Percentiles rank a stretch among this genome's conserved stretches.
phyloP scores from a whole-genome alignment of 1,284 basidiomycete genomes.

The Austropuccinia psidii region DNA sequence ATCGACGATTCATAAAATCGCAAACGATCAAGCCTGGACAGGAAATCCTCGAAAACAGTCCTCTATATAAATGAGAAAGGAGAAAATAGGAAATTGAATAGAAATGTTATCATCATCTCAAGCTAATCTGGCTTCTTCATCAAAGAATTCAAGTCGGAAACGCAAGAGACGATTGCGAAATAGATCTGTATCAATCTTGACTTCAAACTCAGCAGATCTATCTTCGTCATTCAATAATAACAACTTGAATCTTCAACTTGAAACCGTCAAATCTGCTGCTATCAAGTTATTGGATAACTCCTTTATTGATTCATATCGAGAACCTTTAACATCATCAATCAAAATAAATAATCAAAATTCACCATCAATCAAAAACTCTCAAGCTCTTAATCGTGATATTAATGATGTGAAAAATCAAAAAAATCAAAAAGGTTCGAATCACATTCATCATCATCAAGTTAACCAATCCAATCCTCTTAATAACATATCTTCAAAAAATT shows the following conservation, averaged over 20 bases:
- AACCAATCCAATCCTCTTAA: not conserved
- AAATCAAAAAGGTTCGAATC: too few relatives aligned
- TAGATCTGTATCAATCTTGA: slow-evolving; percentile 2
- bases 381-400: not conserved
- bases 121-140: slow-evolving; percentile 4
- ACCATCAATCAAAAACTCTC: not conserved
- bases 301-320: not conserved
- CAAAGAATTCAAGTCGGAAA: not conserved
- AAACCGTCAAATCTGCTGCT: slow-evolving; percentile 21
- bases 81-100: too few relatives aligned
- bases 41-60: too few relatives aligned
- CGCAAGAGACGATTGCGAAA: slow-evolving; percentile 3
- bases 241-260: too few relatives aligned
- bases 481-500: not conserved
- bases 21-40: too few relatives aligned
- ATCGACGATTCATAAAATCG: too few relatives aligned
- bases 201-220: not conserved
- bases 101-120: too few relatives aligned
- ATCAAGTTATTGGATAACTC: slow-evolving; percentile 22
- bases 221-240: not conserved
- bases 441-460: not conserved
- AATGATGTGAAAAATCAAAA: not conserved
- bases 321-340: not conserved
- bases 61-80: too few relatives aligned
- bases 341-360: not conserved